Evolutionary conservation across 805 yeast species (phyloP), one percentile per base, ranked within the genome.

Genomic region (Ogataea pignaliae): DNA sequence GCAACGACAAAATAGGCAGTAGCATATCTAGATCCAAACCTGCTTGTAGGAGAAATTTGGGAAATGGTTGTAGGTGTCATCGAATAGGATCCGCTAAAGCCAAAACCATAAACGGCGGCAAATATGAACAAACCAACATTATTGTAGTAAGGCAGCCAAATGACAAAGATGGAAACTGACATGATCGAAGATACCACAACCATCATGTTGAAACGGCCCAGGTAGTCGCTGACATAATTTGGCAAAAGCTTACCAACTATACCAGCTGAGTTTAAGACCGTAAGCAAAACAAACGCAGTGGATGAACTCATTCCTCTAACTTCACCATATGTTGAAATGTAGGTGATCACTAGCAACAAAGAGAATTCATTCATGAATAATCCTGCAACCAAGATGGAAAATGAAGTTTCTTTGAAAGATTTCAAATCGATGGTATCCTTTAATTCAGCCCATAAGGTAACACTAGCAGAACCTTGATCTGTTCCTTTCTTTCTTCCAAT

Each of bases 11-110:
- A 78, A 59, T 80, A 83, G 52, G 80, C 72, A n/a, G 87, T 74
- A 0, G 89, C 89, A 54, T 76, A 84, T 16, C 84, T 64, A 47
- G 77, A 78, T 26, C 90, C 90, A 57, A 83, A 84, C 41, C 78
- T 75, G 45, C 72, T 68, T 0, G 80, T 78, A 8, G 72, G 72
- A 13, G 82, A 75, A 12, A 83, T 76, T 44, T 75, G 75, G 0
- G 83, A 73, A 36, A 81, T 69, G 40, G 86, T 76, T 9, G 78
- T 83, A 0, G 88, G 86, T 0, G 82, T 74, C 45, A 83, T 59
- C 1, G 85, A 72, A 38, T 82, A 68, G 4, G 81, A 76, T 18
- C 83, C 73, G 5, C 85, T 75, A 31, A 77, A 70, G 44, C 74
- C 72, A 48, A 80, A 74, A 0, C 88, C 88, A 53, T 57, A 58